Percentiles rank a stretch among this genome's conserved stretches.
These are phyloP conservation scores for Arthroderma sp. DNA, from an alignment of 2,329 filamentous ascomycete species.

Conservation along the genomic window DNA sequence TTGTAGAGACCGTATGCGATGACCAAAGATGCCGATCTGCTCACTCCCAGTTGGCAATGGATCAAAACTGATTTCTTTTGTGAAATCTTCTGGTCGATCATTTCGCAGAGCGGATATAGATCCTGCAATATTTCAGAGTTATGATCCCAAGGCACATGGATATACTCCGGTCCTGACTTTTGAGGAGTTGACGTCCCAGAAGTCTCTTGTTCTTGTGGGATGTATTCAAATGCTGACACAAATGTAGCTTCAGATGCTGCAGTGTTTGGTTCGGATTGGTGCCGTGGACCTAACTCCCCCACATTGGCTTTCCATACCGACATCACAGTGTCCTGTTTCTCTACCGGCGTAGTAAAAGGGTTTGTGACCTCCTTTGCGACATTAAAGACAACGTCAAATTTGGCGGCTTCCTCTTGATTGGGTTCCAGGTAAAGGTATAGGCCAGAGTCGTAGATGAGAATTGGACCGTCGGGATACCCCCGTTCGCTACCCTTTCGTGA, in stretches of 20 bases:
- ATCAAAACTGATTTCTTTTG: constrained; percentile 48
- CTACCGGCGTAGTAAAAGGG: constrained; percentile 34
- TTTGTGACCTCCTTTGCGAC: constrained; percentile 53
- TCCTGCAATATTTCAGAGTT: constrained; percentile 56
- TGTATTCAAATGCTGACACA: constrained; percentile 37
- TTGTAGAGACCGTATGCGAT: constrained; percentile 55
- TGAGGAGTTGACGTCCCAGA: constrained; percentile 16
- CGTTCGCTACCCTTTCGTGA: constrained; percentile 50
- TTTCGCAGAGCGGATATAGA: constrained; percentile 44
- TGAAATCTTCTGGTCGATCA: constrained; percentile 47
- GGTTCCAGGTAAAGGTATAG: constrained; percentile 52
- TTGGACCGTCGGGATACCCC: constrained; percentile 51
- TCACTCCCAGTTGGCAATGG: constrained; percentile 53
- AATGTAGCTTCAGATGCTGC: constrained; percentile 34
- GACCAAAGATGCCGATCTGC: constrained; percentile 51
- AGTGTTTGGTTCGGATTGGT: constrained; percentile 30
- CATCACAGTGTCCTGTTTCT: constrained; percentile 27
- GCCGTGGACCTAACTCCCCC: constrained; percentile 15
- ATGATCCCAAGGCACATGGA: constrained; percentile 54
- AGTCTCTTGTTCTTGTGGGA: constrained; percentile 17
- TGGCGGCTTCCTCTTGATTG: constrained; percentile 43
- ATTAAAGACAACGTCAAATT: constrained; percentile 52
- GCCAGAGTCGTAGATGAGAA: constrained; percentile 49
- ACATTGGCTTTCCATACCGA: constrained; percentile 37
- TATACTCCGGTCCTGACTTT: constrained; percentile 42